phyloP scores from a whole-genome alignment of 1,284 basidiomycete genomes.

The Leccinum griseonigrum region DNA sequence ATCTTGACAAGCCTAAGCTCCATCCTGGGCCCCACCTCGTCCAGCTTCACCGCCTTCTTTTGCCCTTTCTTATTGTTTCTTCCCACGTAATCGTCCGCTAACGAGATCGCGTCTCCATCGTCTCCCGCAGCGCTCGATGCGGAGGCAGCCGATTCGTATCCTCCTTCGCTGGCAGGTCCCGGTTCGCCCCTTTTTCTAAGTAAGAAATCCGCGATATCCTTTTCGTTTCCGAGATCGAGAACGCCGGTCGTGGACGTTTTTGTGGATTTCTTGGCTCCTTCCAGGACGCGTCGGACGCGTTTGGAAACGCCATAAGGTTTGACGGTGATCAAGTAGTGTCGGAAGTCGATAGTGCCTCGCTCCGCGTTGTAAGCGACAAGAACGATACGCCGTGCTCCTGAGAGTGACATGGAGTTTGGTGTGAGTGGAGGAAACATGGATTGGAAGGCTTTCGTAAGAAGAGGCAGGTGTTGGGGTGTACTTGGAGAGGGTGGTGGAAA shows the following conservation, averaged over 20 bases:
- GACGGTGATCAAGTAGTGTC: constrained; percentile 95
- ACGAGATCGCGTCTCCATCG: constrained; percentile 74
- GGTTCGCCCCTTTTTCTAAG: constrained; percentile 69
- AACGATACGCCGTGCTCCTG: constrained; percentile 87
- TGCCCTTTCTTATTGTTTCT: constrained; percentile 91
- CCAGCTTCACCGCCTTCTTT: constrained; percentile 86
- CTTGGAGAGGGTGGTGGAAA: constrained; percentile 71
- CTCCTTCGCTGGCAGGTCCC: constrained; percentile 63
- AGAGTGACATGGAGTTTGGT: constrained; percentile 75
- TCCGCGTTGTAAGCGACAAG: constrained; percentile 90
- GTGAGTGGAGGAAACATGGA: constrained; percentile 85
- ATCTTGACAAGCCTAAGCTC: constrained; percentile 94
- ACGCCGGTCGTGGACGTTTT: constrained; percentile 43
- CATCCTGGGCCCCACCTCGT: constrained; percentile 95
- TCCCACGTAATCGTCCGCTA: constrained; percentile 93
- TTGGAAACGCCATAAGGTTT: constrained; percentile 93
- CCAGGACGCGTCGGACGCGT: constrained; percentile 87
- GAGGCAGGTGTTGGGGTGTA: constrained; percentile 67
- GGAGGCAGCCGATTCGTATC: constrained; percentile 81
- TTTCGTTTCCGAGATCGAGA: constrained; percentile 83
- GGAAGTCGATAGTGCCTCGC: constrained; percentile 86
- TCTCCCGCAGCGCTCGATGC: constrained; percentile 83
- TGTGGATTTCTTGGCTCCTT: constrained; percentile 50
- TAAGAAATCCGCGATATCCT: constrained; percentile 96
- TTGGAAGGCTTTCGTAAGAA: constrained; percentile 85